These are phyloP conservation scores for Tolypocladium pustulatum DNA, from an alignment of 2,329 filamentous ascomycete species.

Conservation along the genomic window DNA sequence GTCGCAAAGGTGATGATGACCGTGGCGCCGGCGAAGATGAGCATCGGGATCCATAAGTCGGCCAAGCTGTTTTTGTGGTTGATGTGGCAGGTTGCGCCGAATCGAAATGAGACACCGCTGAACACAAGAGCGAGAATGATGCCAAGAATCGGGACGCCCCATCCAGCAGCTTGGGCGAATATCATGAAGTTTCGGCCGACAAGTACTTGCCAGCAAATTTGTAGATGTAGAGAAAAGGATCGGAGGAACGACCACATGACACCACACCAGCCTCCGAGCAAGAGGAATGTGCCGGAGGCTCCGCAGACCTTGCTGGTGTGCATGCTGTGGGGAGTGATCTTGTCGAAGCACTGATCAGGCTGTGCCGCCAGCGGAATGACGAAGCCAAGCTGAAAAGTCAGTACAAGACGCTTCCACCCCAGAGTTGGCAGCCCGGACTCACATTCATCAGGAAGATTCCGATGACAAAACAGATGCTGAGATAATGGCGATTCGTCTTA, in stretches of 20 bases:
- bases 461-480: slow-evolving; percentile 76
- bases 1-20: slow-evolving; percentile 76
- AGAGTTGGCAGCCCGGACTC: slow-evolving; percentile 23
- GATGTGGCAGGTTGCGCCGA: slow-evolving; percentile 86
- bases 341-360: slow-evolving; percentile 75
- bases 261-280: slow-evolving; percentile 75
- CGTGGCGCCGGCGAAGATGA: slow-evolving; percentile 66
- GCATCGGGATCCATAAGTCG: slow-evolving; percentile 82
- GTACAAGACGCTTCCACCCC: background rate
- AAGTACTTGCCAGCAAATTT: slow-evolving; percentile 94
- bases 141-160: slow-evolving; percentile 71
- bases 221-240: slow-evolving; percentile 83
- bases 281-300: slow-evolving; percentile 74
- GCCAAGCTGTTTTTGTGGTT: slow-evolving; percentile 78
- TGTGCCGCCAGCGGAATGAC: slow-evolving; percentile 73
- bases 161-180: slow-evolving; percentile 67
- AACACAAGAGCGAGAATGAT: slow-evolving; percentile 67
- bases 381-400: slow-evolving; percentile 61
- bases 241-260: slow-evolving; percentile 88
- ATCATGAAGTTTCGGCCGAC: slow-evolving; percentile 87
- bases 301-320: slow-evolving; percentile 71
- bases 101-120: slow-evolving; percentile 89
- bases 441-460: slow-evolving; percentile 72
- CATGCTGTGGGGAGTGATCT: slow-evolving; percentile 93
- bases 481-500: slow-evolving; percentile 84